Percentiles rank a stretch among this genome's conserved stretches.
phyloP scores from a whole-genome alignment of 345 rosid species.

The Sonneratia caseolaris region DNA sequence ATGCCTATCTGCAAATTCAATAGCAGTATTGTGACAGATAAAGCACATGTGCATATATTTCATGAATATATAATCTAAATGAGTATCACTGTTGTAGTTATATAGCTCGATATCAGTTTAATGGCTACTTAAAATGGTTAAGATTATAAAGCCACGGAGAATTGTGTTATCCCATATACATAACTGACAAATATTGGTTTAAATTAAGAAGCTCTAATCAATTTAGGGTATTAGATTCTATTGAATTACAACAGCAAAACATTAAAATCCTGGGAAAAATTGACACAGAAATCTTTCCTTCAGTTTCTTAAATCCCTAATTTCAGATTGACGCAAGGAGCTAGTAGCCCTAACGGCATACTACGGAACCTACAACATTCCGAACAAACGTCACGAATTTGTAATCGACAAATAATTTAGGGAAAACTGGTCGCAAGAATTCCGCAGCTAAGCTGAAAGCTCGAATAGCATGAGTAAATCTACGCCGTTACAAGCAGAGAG shows the following conservation, averaged over 20 bases:
- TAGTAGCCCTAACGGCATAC: neutral
- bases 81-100: neutral
- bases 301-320: neutral
- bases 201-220: too few relatives aligned
- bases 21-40: slow-evolving; percentile 34
- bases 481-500: neutral
- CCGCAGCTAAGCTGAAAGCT: neutral
- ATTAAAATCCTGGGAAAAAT: neutral
- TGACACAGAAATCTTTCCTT: neutral
- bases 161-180: too few relatives aligned
- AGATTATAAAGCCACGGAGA: too few relatives aligned
- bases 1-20: slow-evolving; percentile 98
- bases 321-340: neutral
- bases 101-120: neutral
- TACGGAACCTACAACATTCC: neutral
- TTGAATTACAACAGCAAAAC: neutral
- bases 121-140: too few relatives aligned
- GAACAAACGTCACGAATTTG: neutral
- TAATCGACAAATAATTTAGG: neutral
- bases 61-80: neutral
- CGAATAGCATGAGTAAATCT: neutral
- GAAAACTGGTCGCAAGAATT: neutral
- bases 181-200: too few relatives aligned
- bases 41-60: slow-evolving; percentile 6
- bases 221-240: too few relatives aligned